Conservation (phyloP, 805 yeast species). For the Candida krabiensis region DNA sequence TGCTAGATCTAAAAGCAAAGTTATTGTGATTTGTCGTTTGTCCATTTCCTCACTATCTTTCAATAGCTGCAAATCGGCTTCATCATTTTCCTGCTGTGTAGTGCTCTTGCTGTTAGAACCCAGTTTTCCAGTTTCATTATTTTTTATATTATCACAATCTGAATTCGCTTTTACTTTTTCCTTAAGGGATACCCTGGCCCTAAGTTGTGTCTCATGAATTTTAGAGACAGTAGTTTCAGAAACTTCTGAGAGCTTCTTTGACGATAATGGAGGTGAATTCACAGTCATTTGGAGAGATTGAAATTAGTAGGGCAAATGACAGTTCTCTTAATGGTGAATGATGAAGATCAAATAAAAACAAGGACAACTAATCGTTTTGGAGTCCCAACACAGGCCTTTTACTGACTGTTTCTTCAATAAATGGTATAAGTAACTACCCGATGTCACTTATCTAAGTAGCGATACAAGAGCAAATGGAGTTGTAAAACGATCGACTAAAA, state of each 20-base stretch:
- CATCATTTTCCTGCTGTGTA: neutral
- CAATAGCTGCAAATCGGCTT: slow-evolving; percentile 3
- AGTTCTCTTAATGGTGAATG: too few species aligned
- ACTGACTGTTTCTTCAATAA: too few species aligned
- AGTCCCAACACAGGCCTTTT: too few species aligned
- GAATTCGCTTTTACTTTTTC: neutral
- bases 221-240: slow-evolving; percentile 8
- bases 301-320: too few species aligned
- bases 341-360: too few species aligned
- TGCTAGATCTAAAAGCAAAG: slow-evolving; percentile 16
- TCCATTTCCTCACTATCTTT: slow-evolving; percentile 17
- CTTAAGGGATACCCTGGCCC: slow-evolving; percentile 6
- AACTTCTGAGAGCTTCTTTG: neutral
- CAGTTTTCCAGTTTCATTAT: neutral
- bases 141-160: neutral
- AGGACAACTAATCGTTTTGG: too few species aligned
- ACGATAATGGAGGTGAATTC: slow-evolving; percentile 7
- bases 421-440: too few species aligned
- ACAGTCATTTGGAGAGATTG: slow-evolving; percentile 18
- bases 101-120: neutral
- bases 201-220: slow-evolving; percentile 7
- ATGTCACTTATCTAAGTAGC: too few species aligned
- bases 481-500: slow-evolving; percentile 5
- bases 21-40: slow-evolving; percentile 17
- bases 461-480: too few species aligned